A percentile compares a stretch with the other conserved stretches of the same genome.
These are phyloP conservation scores for Syzygium malaccense DNA, from an alignment of 441 rosid genomes.

Conservation along the genomic window DNA sequence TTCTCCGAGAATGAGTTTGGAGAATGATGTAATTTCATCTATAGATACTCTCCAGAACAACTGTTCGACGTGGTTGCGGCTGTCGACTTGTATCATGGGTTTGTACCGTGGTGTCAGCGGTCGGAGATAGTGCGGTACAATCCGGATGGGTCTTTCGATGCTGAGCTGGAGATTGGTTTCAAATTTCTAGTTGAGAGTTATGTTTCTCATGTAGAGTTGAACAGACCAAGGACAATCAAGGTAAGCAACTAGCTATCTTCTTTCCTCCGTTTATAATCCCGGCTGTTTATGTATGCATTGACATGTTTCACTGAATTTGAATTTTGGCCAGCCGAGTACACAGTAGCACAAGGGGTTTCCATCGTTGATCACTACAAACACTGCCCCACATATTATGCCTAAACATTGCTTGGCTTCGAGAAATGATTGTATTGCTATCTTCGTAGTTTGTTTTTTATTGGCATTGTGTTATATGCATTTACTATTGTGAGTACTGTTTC, in stretches of 20 bases:
- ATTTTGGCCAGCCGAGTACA: background rate
- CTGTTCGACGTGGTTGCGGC: constrained; percentile 93
- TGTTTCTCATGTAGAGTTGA: constrained; percentile 76
- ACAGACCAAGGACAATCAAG: constrained; percentile 61
- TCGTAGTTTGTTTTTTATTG: background rate
- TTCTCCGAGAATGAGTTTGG: background rate
- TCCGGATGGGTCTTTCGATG: constrained; percentile 91
- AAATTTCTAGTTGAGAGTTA: constrained; percentile 94
- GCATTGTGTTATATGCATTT: background rate
- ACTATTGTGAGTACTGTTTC: background rate
- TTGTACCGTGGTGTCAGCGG: constrained; percentile 98
- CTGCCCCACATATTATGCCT: background rate
- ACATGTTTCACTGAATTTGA: background rate
- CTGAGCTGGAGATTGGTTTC: constrained; percentile 92
- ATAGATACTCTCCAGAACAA: constrained; percentile 88
- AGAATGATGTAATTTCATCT: background rate
- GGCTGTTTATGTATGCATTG: background rate
- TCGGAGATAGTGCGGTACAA: constrained; percentile 61
- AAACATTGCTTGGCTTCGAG: background rate
- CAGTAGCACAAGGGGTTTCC: background rate
- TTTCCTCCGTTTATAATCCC: background rate
- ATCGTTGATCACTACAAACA: background rate
- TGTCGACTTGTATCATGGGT: constrained; percentile 92
- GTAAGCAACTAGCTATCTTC: constrained; percentile 16
- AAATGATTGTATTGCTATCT: background rate